These are phyloP conservation scores for Artomyces pyxidatus DNA, from an alignment of 768 basidiomycete genomes.

Conservation along the genomic window DNA sequence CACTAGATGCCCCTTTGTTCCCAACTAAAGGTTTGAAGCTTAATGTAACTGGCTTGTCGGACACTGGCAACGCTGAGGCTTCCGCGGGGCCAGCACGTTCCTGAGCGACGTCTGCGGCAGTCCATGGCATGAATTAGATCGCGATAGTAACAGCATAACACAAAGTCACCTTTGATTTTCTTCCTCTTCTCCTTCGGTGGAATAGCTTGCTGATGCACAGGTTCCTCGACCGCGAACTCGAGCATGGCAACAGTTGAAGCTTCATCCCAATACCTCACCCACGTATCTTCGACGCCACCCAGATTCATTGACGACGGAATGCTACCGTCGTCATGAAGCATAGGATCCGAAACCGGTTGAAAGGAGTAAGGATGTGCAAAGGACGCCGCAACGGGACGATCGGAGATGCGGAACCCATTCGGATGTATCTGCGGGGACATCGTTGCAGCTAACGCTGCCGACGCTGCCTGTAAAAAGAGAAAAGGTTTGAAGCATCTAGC, in stretches of 20 bases:
- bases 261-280: constrained; percentile 93
- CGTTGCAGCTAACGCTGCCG: constrained; percentile 71
- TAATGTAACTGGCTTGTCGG: constrained; percentile 74
- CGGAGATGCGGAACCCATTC: constrained; percentile 88
- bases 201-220: constrained; percentile 30
- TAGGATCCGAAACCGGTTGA: constrained; percentile 67
- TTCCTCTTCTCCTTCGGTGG: constrained; percentile 54
- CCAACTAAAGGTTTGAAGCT: constrained; percentile 42
- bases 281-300: constrained; percentile 64
- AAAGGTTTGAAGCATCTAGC: constrained; percentile 14
- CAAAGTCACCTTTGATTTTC: constrained; percentile 44
- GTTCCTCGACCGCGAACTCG: constrained; percentile 71
- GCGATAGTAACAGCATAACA: background rate
- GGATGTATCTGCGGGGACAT: constrained; percentile 87
- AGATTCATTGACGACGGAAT: constrained; percentile 57
- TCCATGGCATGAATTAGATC: background rate
- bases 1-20: constrained; percentile 11
- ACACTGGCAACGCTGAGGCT: constrained; percentile 63
- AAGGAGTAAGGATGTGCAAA: constrained; percentile 92
- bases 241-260: constrained; percentile 64
- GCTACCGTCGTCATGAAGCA: constrained; percentile 71
- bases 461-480: constrained; percentile 55
- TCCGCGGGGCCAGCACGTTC: constrained; percentile 21
- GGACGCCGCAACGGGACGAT: constrained; percentile 82
- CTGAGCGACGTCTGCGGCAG: background rate